Evolutionary conservation across 768 basidiomycete species (phyloP), one percentile per base, ranked within the genome.

Genomic region (Polyporus arcularius): DNA sequence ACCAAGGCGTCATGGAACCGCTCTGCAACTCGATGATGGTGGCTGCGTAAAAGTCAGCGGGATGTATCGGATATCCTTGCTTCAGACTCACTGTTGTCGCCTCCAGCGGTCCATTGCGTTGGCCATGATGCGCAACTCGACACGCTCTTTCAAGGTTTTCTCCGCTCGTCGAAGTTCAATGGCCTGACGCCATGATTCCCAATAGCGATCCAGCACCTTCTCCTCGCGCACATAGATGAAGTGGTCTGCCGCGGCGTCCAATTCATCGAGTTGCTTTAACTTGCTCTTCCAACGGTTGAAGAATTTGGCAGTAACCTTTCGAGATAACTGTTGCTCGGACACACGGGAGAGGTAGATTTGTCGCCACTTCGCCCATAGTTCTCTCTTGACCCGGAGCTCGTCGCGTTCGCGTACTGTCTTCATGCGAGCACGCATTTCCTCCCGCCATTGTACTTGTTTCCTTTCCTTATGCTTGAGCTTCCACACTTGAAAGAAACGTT

Each of bases 371-470:
- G 71, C 76, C 86, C 88, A 90, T 8, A 81, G 81, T 64, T 86
- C 82, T 65, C 76, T 82, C 66, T 78, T 71, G 47, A 90, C 68
- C 65, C 81, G 80, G 5, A 66, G 58, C 31, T 89, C 86, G 58
- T 80, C 79, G 60, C 75, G 84, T 60, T 83, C 82, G 63, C 82
- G 83, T 38, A 89, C 75, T 11, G 72, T 70, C 67, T 82, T 85
- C 85, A 91, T 90, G 69, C 83, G 88, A 63, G 75, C 66, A 31
- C 89, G 86, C 88, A 91, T 91, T 53, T 82, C 87, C 50, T 82
- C 75, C 32, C 86, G 81, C 87, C 88, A 90, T 57, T 79, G 77
- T 26, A 75, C 69, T 67, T 87, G 85, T 67, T 80, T 78, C 66
- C 79, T 85, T 66, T 84, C 79, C 63, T 79, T 82, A 4, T 84